These are phyloP conservation scores for Ustulina deusta DNA, from an alignment of 2,329 filamentous ascomycete genomes.

Conservation along the genomic window DNA sequence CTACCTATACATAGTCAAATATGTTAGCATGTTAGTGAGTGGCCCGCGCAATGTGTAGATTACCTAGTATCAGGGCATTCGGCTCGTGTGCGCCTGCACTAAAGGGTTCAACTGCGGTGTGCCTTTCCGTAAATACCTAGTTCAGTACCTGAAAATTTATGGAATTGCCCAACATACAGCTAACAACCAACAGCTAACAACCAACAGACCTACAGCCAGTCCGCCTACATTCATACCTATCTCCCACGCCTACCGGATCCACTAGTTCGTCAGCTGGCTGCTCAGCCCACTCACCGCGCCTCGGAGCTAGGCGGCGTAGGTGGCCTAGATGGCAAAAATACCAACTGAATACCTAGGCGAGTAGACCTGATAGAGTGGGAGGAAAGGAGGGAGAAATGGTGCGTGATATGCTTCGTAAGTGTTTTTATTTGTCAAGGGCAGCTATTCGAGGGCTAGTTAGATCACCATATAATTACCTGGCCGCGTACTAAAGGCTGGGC, in stretches of 20 bases:
- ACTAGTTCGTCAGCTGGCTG: neutral
- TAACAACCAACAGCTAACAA: neutral
- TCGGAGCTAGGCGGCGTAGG: neutral
- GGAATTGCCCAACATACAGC: too few species aligned
- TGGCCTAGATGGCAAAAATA: neutral
- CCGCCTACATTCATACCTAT: conserved; percentile 2
- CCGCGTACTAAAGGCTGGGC: neutral
- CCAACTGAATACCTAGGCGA: neutral
- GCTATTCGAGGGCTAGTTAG: neutral
- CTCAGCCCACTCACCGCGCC: neutral
- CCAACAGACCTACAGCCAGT: neutral
- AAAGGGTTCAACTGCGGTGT: neutral
- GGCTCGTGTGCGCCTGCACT: neutral
- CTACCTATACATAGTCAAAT: conserved; percentile 8
- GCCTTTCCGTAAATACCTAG: neutral
- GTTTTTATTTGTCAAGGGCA: neutral
- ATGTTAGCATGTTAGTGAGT: conserved; percentile 16
- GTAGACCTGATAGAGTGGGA: neutral
- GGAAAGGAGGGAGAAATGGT: neutral
- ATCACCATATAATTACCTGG: neutral
- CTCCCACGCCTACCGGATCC: neutral
- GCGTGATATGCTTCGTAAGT: neutral
- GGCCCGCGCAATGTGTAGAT: neutral
- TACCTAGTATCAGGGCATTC: neutral
- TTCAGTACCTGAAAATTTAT: conserved; percentile 1